Conservation (phyloP, 73 alveolate genomes). For the Blepharisma stoltei region DNA sequence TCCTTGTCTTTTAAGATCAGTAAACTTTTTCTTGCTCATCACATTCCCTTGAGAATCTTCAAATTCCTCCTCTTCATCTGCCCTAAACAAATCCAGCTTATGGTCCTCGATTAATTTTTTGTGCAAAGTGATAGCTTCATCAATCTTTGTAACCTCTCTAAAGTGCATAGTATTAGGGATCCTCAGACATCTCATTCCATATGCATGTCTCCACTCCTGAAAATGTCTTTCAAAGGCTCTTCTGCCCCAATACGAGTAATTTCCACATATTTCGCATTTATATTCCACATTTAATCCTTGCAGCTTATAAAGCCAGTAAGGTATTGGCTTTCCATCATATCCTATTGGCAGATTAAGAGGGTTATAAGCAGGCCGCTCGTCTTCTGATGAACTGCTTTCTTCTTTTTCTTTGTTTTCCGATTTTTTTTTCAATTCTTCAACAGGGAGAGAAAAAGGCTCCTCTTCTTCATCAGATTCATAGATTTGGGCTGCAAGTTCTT, state of each 20-base stretch:
- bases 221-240: slow-evolving; percentile 97
- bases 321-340: slow-evolving; percentile 99
- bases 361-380: slow-evolving; percentile 82
- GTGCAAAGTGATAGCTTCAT: slow-evolving; percentile 97
- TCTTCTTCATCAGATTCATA: slow-evolving; percentile 53
- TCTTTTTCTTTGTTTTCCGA: slow-evolving; percentile 61
- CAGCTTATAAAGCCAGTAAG: slow-evolving; percentile 99
- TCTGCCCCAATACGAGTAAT: slow-evolving; percentile 98
- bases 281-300: slow-evolving; percentile 97
- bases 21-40: slow-evolving; percentile 59
- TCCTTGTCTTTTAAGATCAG: slow-evolving; percentile 9
- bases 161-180: slow-evolving; percentile 99
- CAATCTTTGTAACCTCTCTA: slow-evolving; percentile 94
- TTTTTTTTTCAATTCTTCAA: slow-evolving; percentile 22
- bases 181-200: slow-evolving; percentile 98
- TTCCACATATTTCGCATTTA: slow-evolving; percentile 99
- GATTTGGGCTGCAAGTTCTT: slow-evolving; percentile 55
- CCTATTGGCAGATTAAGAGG: slow-evolving; percentile 99
- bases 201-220: slow-evolving; percentile 99
- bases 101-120: slow-evolving; percentile 92
- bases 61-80: slow-evolving; percentile 93
- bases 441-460: slow-evolving; percentile 36
- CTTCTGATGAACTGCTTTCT: slow-evolving; percentile 71
- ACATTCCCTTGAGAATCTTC: slow-evolving; percentile 95
- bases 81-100: slow-evolving; percentile 90